phyloP scores from a whole-genome alignment of 1,284 basidiomycete genomes.

The Dichomitus squalens region DNA sequence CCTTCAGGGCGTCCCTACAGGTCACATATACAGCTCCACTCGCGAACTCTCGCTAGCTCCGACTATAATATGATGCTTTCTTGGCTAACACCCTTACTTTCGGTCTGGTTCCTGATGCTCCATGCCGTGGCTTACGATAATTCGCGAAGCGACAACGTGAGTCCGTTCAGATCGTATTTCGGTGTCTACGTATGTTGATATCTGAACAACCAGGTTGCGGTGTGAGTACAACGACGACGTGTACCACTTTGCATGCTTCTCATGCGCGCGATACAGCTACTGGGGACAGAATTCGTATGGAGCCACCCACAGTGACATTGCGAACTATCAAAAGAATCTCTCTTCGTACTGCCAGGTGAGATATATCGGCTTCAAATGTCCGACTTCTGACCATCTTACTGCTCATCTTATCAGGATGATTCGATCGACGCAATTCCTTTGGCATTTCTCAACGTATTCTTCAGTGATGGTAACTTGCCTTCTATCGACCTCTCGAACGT shows the following conservation, averaged over 20 bases:
- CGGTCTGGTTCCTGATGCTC: conserved; percentile 14
- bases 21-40: background rate
- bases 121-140: conserved; percentile 28
- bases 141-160: conserved; percentile 31
- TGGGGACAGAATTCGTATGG: conserved; percentile 62
- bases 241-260: too few relatives aligned
- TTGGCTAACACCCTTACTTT: conserved; percentile 16
- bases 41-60: background rate
- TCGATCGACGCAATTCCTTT: conserved; percentile 57
- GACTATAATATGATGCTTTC: conserved; percentile 11
- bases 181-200: background rate
- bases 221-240: background rate
- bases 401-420: conserved; percentile 39
- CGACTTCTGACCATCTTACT: background rate
- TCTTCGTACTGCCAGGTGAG: conserved; percentile 52
- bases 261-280: conserved; percentile 29
- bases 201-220: background rate
- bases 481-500: conserved; percentile 65
- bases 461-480: conserved; percentile 55
- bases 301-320: conserved; percentile 46
- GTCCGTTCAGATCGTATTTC: background rate
- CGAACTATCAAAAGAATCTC: conserved; percentile 52
- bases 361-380: background rate
- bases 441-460: conserved; percentile 63
- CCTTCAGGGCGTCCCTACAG: too few relatives aligned